These are phyloP conservation scores for Spathaspora passalidarum DNA, from an alignment of 805 yeast species.

Conservation along the genomic window DNA sequence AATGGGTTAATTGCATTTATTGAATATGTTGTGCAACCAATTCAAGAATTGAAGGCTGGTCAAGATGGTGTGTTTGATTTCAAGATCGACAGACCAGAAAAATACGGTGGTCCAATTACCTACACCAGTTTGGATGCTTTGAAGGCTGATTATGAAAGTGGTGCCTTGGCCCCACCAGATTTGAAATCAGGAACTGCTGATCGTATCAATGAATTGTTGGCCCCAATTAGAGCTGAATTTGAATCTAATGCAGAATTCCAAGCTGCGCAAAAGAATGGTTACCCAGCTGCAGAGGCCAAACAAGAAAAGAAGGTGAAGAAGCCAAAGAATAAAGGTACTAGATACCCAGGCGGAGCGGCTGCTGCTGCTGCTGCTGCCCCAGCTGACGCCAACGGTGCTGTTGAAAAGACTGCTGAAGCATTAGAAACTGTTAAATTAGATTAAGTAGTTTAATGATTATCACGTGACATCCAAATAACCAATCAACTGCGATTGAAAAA, in stretches of 20 bases:
- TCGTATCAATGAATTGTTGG: conserved; percentile 74
- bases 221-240: conserved; percentile 77
- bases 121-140: conserved; percentile 66
- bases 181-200: conserved; percentile 90
- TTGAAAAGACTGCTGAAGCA: conserved; percentile 21
- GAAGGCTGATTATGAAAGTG: conserved; percentile 67
- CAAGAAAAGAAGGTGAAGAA: conserved; percentile 68
- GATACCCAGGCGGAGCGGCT: conserved; percentile 69
- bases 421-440: conserved; percentile 33
- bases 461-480: conserved; percentile 11
- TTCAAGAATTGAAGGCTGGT: conserved; percentile 69
- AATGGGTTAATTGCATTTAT: conserved; percentile 88
- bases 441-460: not conserved
- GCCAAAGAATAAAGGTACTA: conserved; percentile 85
- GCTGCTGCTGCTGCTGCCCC: not conserved
- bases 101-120: conserved; percentile 90
- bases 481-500: conserved; percentile 20
- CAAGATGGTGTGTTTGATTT: conserved; percentile 57
- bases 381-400: not conserved
- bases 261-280: conserved; percentile 73
- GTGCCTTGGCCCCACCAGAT: conserved; percentile 86
- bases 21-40: conserved; percentile 81
- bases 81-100: conserved; percentile 86
- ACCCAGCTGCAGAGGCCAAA: conserved; percentile 68
- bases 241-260: conserved; percentile 64